Evolutionary conservation across 257 asterid species (phyloP).

Genomic region (Sherardia arvensis): DNA sequence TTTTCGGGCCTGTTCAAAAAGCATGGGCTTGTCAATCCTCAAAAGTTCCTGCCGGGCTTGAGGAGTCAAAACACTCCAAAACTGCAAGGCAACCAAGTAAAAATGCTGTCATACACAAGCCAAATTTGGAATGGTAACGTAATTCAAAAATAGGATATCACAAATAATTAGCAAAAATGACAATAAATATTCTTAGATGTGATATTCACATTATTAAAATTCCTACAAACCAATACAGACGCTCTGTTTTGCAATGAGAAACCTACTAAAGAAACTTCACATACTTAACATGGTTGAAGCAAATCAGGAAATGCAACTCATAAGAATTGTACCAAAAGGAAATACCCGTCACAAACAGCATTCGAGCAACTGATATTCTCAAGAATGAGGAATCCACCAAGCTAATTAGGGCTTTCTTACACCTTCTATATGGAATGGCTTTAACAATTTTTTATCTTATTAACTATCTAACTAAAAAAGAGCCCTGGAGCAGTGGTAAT

Average conservation of each 20-base stretch:
- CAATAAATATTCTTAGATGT: background rate
- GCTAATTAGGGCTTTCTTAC: background rate
- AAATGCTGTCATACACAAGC: background rate
- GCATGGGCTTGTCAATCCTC: slow-evolving; percentile 79
- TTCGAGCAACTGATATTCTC: background rate
- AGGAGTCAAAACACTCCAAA: slow-evolving; percentile 78
- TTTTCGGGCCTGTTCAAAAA: slow-evolving; percentile 95
- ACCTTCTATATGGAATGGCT: background rate
- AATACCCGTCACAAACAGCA: background rate
- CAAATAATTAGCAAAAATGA: background rate
- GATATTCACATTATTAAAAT: background rate
- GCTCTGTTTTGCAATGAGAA: background rate
- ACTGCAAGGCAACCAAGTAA: slow-evolving; percentile 38
- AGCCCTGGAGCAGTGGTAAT: background rate
- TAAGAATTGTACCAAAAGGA: background rate
- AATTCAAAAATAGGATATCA: background rate
- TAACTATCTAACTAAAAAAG: background rate
- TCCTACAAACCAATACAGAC: background rate
- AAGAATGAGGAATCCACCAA: background rate
- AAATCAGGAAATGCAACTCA: background rate
- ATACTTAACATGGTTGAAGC: background rate
- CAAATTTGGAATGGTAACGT: background rate
- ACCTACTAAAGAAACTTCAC: background rate
- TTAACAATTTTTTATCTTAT: background rate
- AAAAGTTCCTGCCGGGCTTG: slow-evolving; percentile 73